These are phyloP conservation scores for Ogataea corticis DNA, from an alignment of 805 yeast species.

Conservation along the genomic window DNA sequence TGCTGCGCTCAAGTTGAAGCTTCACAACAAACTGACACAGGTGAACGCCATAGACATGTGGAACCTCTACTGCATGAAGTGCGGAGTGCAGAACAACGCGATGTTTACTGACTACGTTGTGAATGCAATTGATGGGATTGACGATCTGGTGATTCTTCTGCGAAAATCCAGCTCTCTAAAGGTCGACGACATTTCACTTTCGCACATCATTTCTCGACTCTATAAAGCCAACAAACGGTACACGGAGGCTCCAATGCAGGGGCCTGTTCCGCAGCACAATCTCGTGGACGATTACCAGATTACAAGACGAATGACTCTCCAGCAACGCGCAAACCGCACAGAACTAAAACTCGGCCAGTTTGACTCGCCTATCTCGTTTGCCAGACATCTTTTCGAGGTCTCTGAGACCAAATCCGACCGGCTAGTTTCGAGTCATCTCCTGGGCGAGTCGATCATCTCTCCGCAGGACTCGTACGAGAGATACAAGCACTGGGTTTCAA, in stretches of 20 bases:
- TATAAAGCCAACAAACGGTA: conserved; percentile 26
- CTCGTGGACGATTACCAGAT: conserved; percentile 17
- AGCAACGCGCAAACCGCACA: conserved; percentile 6
- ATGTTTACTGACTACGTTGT: conserved; percentile 27
- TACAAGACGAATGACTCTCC: conserved; percentile 6
- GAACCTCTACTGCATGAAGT: conserved; percentile 17
- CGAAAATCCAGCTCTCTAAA: conserved; percentile 9
- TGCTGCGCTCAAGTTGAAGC: conserved; percentile 27
- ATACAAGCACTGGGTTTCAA: conserved; percentile 23
- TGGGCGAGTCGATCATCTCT: conserved; percentile 37
- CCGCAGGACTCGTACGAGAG: conserved; percentile 33
- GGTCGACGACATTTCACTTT: conserved; percentile 29
- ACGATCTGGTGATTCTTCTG: conserved; percentile 15
- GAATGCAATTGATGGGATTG: conserved; percentile 15
- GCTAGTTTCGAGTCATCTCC: conserved; percentile 25
- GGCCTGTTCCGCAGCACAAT: conserved; percentile 13
- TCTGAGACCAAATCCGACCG: conserved; percentile 16
- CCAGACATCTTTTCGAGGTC: conserved; percentile 24
- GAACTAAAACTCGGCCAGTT: conserved; percentile 7
- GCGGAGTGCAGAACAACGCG: conserved; percentile 14
- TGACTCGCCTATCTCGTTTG: conserved; percentile 24
- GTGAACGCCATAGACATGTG: conserved; percentile 18
- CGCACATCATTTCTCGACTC: conserved; percentile 27
- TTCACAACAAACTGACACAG: conserved; percentile 19
- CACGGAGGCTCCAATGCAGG: conserved; percentile 6